Percentiles rank a stretch among this genome's conserved stretches.
Evolutionary conservation across 805 yeast genomes (phyloP).

Genomic region (Candida jianshihensis): DNA sequence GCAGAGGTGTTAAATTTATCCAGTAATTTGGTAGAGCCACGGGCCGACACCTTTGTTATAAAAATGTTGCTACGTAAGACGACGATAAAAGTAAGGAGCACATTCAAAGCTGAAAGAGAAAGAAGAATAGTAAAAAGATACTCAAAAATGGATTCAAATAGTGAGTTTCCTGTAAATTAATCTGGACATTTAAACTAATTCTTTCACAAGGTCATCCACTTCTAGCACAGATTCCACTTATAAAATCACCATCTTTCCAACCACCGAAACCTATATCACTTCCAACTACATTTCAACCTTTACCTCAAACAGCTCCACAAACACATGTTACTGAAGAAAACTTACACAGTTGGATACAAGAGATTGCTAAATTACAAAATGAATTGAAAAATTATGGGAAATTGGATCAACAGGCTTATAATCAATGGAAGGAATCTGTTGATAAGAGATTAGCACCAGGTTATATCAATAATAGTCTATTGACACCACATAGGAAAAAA

Average conservation of each 20-base stretch:
- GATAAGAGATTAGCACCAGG: slow-evolving; percentile 35
- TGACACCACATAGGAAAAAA: slow-evolving; percentile 11
- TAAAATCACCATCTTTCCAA: slow-evolving; percentile 42
- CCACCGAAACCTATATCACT: slow-evolving; percentile 52
- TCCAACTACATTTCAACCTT: slow-evolving; percentile 37
- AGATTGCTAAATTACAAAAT: slow-evolving; percentile 23
- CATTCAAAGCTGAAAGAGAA: too few species aligned
- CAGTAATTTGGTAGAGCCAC: too few species aligned
- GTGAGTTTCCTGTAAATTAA: background rate
- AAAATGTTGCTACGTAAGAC: too few species aligned
- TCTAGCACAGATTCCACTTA: slow-evolving; percentile 47
- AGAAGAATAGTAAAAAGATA: too few species aligned
- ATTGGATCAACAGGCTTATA: too few species aligned
- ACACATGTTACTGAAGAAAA: slow-evolving; percentile 24
- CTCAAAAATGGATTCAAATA: background rate
- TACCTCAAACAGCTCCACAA: slow-evolving; percentile 29
- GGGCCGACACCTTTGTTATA: too few species aligned
- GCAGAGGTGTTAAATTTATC: too few species aligned
- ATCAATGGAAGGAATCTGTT: slow-evolving; percentile 28
- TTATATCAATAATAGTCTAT: slow-evolving; percentile 20
- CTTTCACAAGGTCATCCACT: slow-evolving; percentile 35
- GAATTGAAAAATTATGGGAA: slow-evolving; percentile 20
- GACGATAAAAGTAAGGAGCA: too few species aligned
- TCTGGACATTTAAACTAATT: background rate
- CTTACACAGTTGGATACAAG: slow-evolving; percentile 25